Evolutionary conservation across 169 alveolate genomes (phyloP).

Genomic region (Ichthyophthirius multifiliis): DNA sequence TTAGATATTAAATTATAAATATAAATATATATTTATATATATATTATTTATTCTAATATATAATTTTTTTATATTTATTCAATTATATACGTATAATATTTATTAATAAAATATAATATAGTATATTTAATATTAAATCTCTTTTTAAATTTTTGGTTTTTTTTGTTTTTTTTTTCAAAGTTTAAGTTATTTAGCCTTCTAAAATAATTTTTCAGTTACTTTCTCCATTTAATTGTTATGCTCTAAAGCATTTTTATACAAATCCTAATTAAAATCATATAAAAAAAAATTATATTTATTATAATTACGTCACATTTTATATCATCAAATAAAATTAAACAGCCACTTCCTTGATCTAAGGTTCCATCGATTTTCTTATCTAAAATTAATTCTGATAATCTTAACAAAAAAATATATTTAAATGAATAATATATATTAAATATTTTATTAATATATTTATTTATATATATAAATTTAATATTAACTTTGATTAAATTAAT

Average conservation of each 20-base stretch:
- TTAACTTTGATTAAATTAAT: constrained; percentile 62
- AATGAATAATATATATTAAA: too few relatives aligned
- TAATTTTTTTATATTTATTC: too few relatives aligned
- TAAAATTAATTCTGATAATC: constrained; percentile 90
- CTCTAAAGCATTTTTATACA: constrained; percentile 29
- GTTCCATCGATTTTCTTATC: constrained; percentile 94
- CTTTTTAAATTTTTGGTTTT: too few relatives aligned
- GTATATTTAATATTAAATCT: too few relatives aligned
- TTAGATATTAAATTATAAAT: too few relatives aligned
- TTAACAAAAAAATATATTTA: neutral
- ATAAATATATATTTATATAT: too few relatives aligned
- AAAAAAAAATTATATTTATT: neutral
- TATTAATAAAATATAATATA: too few relatives aligned
- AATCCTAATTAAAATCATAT: neutral
- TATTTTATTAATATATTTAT: neutral
- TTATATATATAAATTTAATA: neutral
- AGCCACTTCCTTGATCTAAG: constrained; percentile 93
- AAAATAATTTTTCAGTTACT: constrained; percentile 39
- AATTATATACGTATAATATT: too few relatives aligned
- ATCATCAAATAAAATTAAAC: constrained; percentile 89
- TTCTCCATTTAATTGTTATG: constrained; percentile 19
- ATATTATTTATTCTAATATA: too few relatives aligned
- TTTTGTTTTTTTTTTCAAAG: too few relatives aligned
- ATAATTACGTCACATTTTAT: constrained; percentile 25
- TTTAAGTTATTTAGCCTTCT: constrained; percentile 18